Percentiles rank a stretch among this genome's conserved stretches.
phyloP scores from a whole-genome alignment of 148 eudicot species.

The Silene latifolia region DNA sequence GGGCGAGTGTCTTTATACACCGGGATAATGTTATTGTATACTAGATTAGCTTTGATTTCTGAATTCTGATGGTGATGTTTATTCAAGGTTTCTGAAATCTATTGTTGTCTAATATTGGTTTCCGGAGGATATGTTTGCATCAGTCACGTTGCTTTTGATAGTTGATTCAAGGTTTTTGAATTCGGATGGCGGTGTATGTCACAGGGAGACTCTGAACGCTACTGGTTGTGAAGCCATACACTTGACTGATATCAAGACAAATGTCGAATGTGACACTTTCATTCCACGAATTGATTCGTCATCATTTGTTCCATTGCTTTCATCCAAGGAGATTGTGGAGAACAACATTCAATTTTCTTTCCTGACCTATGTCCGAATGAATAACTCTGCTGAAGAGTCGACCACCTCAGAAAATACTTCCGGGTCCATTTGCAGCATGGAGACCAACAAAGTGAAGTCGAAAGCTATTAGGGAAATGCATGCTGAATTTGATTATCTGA shows the following conservation, averaged over 20 bases:
- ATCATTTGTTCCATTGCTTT: conserved; percentile 58
- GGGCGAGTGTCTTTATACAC: too few relatives aligned
- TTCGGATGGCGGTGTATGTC: conserved; percentile 2
- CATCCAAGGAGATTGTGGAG: conserved; percentile 57
- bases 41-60: too few relatives aligned
- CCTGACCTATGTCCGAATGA: conserved; percentile 63
- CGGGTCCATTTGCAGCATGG: background rate
- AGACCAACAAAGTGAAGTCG: background rate
- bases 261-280: conserved; percentile 74
- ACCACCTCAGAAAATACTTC: background rate
- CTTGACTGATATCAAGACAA: conserved; percentile 61
- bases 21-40: too few relatives aligned
- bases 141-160: background rate
- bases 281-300: conserved; percentile 59
- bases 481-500: conserved; percentile 9
- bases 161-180: background rate
- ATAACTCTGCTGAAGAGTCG: conserved; percentile 15
- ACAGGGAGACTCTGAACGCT: conserved; percentile 76
- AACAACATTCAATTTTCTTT: conserved; percentile 52
- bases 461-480: background rate
- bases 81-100: too few relatives aligned
- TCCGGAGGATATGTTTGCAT: too few relatives aligned
- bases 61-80: too few relatives aligned
- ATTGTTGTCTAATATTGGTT: too few relatives aligned
- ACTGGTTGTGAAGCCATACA: conserved; percentile 84